Base-by-base conservation (phyloP, 2,329 filamentous ascomycete species). In the Alternaria consortialis region DNA sequence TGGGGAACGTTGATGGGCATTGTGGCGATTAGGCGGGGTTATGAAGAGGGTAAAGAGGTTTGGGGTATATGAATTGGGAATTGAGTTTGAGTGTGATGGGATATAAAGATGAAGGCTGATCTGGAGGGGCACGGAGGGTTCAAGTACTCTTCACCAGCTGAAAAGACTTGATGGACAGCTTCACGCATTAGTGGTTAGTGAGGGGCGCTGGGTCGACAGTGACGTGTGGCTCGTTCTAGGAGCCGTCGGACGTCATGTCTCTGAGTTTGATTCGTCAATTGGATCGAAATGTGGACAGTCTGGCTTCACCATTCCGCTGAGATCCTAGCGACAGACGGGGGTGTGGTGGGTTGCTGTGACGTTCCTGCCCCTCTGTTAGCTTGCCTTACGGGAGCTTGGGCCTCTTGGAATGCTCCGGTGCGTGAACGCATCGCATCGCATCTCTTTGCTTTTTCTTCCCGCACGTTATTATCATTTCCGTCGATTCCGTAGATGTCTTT, bases 1-100 rank as follows among this genome's bases (percentile, higher is more conserved):
- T 86, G 78, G 72, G 89, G 87, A 63, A 89, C 79, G 74, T 79
- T 68, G 71, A 70, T 63, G 39, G 39, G 39, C 70, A 73, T 73
- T 57, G 53, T 71, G 85, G 81, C 87, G 62, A 71, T 84, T 74
- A 47, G 17, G 58, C 53, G 48, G 42, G 37, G 32, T 37, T 43
- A 29, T 36, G 39, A 56, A 32, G 44, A 51, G 34, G 13, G 29
- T 29, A 36, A 15, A 34, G 27, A 27, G 25, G 40, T 39, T 46
- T 59, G 25, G 50, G 46, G 20, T 36, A 52, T 52, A 29, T 40
- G 15, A 13, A 40, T 40, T 25, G 25, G 32, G 5, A 17, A 59
- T 59, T 50, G 56, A 52, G 57, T 9, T 65, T 57, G 62, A 69
- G 60, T 51, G 54, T 58, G 67, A 53, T 40, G 50, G 20, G 36